Evolutionary conservation across 345 rosid genomes (phyloP), one percentile per base, ranked within the genome.

Genomic region (Camelina laxa): DNA sequence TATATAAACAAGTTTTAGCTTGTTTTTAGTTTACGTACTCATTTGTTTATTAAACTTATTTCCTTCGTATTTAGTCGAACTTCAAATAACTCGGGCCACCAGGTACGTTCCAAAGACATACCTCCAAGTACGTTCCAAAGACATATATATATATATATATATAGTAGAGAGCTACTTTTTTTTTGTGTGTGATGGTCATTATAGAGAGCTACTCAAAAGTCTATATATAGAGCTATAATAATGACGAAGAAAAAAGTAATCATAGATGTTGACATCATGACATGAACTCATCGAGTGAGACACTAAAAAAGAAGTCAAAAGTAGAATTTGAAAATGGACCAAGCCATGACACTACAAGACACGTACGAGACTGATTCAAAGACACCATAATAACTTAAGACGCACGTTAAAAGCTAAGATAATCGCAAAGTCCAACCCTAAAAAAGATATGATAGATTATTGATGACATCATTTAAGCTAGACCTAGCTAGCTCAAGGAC

Each of bases 271-370:
- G 79, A 74, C 74, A 60, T 50, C 7, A 67, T 59, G 79, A 74
- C 74, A 60, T 50, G 11, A 67, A 60, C 48, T 41, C 38, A 68
- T 60, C 30, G n/a, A 53, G 63, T 60, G 69, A 69, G 53, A 75
- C 64, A 67, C 64, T 75, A n/a, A 5, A n/a, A 31, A 67, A 67
- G 21, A 48, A 45, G 30, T 67, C 67, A 59, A 66, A 16, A 67
- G 62, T 68, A 60, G 45, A 27, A 49, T 75, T 49, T 30, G 61
- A 67, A 75, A 75, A 30, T 67, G 68, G 61, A 67, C 67, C 62
- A 68, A 50, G 61, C 60, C 78, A 74, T 36, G 73, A 60, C 74
- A 60, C 69, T 20, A 69, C 79, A 42, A 42, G 55, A 67, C 61
- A 67, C 36, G 36, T 33, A 33, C 61, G 55, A 60, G 55, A 41